These are phyloP conservation scores for Boletus sp. DNA, from an alignment of 1,284 basidiomycete genomes.

Conservation along the genomic window DNA sequence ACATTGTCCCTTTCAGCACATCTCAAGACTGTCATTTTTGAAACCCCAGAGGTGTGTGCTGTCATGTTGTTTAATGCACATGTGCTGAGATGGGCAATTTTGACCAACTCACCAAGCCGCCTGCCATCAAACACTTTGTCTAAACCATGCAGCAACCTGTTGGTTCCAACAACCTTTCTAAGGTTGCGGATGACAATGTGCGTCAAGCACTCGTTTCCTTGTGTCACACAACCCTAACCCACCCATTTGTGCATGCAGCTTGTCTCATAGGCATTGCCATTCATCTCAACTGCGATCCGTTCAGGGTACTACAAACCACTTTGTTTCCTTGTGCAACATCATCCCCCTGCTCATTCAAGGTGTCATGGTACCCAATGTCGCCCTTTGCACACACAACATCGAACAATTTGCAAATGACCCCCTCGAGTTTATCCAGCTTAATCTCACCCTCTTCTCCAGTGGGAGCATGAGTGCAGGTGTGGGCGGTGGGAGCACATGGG, in stretches of 20 bases:
- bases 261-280: conserved; percentile 90
- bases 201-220: conserved; percentile 23
- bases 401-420: conserved; percentile 99
- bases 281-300: conserved; percentile 92
- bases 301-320: conserved; percentile 73
- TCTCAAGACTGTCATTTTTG: conserved; percentile 88
- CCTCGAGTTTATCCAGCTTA: conserved; percentile 90
- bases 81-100: conserved; percentile 33
- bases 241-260: conserved; percentile 47
- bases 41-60: conserved; percentile 73
- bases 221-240: not conserved
- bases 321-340: conserved; percentile 71
- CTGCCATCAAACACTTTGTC: conserved; percentile 80
- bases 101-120: conserved; percentile 73
- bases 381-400: conserved; percentile 84
- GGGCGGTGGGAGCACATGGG: conserved; percentile 66
- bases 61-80: not conserved
- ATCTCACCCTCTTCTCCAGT: conserved; percentile 72
- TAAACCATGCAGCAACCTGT: conserved; percentile 91
- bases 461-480: conserved; percentile 22
- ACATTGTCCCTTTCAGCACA: conserved; percentile 81
- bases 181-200: conserved; percentile 80
- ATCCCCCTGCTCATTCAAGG: conserved; percentile 85
- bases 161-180: conserved; percentile 67
- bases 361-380: conserved; percentile 92